phyloP scores from a whole-genome alignment of 1,284 basidiomycete species.

The Cutaneotrichosporon sp. region DNA sequence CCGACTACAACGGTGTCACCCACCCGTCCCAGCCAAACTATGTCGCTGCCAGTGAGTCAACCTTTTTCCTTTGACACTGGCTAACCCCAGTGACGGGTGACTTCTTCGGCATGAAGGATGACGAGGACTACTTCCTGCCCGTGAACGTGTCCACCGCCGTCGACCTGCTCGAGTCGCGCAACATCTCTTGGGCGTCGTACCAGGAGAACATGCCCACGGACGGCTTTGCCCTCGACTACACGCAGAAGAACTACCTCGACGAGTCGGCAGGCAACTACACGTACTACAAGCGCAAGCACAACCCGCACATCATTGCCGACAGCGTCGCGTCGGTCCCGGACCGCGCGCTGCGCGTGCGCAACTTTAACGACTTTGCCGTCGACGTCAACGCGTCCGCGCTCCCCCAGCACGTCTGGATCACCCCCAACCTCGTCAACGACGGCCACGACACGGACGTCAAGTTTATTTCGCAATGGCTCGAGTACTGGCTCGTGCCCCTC shows the following conservation, averaged over 20 bases:
- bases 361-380: conserved; percentile 52
- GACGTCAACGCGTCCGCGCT: conserved; percentile 52
- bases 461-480: conserved; percentile 54
- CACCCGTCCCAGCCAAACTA: conserved; percentile 46
- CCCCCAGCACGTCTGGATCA: conserved; percentile 61
- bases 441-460: conserved; percentile 59
- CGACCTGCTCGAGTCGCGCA: conserved; percentile 60
- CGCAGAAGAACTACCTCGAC: conserved; percentile 52
- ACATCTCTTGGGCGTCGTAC: conserved; percentile 50
- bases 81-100: conserved; percentile 51
- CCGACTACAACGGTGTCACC: conserved; percentile 57
- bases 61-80: too few relatives aligned
- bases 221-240: conserved; percentile 52
- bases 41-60: conserved; percentile 9
- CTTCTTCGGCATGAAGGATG: conserved; percentile 56
- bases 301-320: conserved; percentile 57
- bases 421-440: conserved; percentile 60
- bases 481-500: conserved; percentile 56
- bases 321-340: conserved; percentile 50
- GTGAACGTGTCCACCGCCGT: conserved; percentile 56
- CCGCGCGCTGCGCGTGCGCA: conserved; percentile 56
- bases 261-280: conserved; percentile 46
- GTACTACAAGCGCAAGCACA: conserved; percentile 55
- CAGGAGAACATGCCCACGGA: conserved; percentile 60
- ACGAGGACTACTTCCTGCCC: conserved; percentile 44